Conservation (phyloP, 305 asterid species). For the Salvia sclarea region DNA sequence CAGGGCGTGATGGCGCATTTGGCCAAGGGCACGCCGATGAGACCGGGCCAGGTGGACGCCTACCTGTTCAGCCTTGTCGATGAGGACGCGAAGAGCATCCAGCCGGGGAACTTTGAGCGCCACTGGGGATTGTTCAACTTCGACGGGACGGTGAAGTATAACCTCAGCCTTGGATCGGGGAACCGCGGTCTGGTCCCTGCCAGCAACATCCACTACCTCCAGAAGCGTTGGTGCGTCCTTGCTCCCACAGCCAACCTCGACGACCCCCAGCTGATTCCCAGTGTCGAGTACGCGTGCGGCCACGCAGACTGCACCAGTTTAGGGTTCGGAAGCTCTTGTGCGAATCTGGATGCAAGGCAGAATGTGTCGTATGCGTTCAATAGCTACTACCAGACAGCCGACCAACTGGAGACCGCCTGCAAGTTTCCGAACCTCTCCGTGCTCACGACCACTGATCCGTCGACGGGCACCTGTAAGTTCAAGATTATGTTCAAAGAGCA, state of each 20-base stretch:
- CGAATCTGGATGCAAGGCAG: conserved; percentile 49
- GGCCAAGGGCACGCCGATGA: conserved; percentile 79
- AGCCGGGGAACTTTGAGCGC: conserved; percentile 92
- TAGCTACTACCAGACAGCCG: conserved; percentile 66
- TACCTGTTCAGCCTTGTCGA: conserved; percentile 86
- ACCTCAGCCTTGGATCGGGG: conserved; percentile 59
- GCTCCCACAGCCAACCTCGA: conserved; percentile 55
- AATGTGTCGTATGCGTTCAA: conserved; percentile 84
- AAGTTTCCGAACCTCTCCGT: conserved; percentile 74
- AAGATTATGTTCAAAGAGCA: conserved; percentile 59
- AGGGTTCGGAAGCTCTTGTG: conserved; percentile 72
- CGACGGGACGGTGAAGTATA: conserved; percentile 83
- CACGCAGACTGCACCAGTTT: conserved; percentile 85
- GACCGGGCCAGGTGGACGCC: conserved; percentile 77
- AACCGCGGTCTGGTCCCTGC: conserved; percentile 57
- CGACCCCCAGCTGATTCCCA: conserved; percentile 59
- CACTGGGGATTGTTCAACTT: conserved; percentile 89
- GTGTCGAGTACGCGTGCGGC: conserved; percentile 77
- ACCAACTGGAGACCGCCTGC: conserved; percentile 74
- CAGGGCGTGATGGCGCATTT: conserved; percentile 77
- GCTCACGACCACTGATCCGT: conserved; percentile 64
- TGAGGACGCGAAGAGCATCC: conserved; percentile 88
- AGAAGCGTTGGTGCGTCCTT: conserved; percentile 74
- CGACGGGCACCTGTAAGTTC: conserved; percentile 69
- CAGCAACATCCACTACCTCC: conserved; percentile 49